Conservation (phyloP, 345 rosid species). For the Lepidium aucheri region DNA sequence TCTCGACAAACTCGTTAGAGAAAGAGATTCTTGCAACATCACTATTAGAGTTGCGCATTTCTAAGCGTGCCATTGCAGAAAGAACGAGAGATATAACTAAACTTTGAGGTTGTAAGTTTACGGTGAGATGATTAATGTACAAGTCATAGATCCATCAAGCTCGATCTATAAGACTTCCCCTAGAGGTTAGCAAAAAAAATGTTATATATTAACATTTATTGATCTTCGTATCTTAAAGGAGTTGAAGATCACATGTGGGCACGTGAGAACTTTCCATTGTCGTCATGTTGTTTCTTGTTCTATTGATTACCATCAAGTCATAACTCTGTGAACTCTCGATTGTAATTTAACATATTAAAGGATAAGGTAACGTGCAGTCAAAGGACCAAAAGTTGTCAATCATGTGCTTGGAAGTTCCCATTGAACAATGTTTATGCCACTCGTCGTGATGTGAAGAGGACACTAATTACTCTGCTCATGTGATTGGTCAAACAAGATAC, state of each 20-base stretch:
- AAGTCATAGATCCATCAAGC: neutral
- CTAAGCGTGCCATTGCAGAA: slow-evolving; percentile 55
- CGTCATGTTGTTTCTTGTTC: neutral
- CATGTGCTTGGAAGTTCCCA: slow-evolving; percentile 10
- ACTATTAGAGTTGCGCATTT: slow-evolving; percentile 50
- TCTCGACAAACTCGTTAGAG: slow-evolving; percentile 65
- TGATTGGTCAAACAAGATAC: slow-evolving; percentile 1
- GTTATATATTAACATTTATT: neutral
- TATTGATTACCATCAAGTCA: neutral
- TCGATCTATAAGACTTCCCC: neutral
- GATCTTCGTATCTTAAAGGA: slow-evolving; percentile 16
- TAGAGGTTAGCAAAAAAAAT: neutral
- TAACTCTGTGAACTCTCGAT: neutral
- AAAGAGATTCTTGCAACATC: slow-evolving; percentile 61
- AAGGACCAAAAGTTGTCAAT: slow-evolving; percentile 12
- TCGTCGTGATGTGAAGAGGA: neutral
- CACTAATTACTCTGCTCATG: neutral
- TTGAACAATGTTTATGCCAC: slow-evolving; percentile 6
- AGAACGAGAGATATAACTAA: neutral
- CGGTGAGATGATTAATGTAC: neutral
- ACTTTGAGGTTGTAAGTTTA: neutral
- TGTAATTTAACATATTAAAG: neutral
- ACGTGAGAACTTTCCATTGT: slow-evolving; percentile 15
- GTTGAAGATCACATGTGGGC: slow-evolving; percentile 14
- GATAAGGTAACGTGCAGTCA: slow-evolving; percentile 19